Evolutionary conservation across 2,329 filamentous ascomycete species (phyloP).

Genomic region (Ciborinia camelliae): DNA sequence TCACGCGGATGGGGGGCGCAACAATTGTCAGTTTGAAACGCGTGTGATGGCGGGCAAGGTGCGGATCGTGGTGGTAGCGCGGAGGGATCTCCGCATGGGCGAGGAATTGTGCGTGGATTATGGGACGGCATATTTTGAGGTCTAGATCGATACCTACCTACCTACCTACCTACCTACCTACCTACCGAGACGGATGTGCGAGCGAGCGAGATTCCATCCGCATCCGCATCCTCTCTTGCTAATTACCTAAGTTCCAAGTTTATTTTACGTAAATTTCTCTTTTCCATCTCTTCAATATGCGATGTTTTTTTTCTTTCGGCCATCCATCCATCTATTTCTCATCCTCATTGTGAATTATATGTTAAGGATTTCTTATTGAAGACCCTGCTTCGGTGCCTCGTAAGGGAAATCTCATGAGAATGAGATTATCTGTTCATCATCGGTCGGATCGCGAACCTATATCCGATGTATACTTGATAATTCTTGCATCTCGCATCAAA

Average conservation of each 20-base stretch:
- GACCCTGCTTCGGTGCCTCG: background rate
- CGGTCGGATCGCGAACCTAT: no score
- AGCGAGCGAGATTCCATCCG: no score
- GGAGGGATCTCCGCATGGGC: background rate
- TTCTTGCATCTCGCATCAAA: background rate
- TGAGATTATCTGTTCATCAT: no score
- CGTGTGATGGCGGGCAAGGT: background rate
- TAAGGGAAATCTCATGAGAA: background rate
- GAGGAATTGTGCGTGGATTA: background rate
- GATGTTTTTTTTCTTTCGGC: no score
- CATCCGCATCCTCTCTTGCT: background rate
- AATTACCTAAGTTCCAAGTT: background rate
- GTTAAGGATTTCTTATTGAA: background rate
- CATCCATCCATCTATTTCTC: no score
- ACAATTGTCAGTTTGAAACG: background rate
- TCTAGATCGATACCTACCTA: background rate
- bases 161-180: no score
- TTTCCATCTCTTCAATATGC: background rate
- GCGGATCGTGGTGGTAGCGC: background rate
- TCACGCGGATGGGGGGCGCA: background rate
- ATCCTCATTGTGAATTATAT: background rate
- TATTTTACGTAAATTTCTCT: background rate
- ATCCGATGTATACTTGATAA: background rate
- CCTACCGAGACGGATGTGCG: no score
- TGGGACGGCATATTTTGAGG: background rate